phyloP scores from a whole-genome alignment of 768 basidiomycete genomes.

The Russula dissimulans region DNA sequence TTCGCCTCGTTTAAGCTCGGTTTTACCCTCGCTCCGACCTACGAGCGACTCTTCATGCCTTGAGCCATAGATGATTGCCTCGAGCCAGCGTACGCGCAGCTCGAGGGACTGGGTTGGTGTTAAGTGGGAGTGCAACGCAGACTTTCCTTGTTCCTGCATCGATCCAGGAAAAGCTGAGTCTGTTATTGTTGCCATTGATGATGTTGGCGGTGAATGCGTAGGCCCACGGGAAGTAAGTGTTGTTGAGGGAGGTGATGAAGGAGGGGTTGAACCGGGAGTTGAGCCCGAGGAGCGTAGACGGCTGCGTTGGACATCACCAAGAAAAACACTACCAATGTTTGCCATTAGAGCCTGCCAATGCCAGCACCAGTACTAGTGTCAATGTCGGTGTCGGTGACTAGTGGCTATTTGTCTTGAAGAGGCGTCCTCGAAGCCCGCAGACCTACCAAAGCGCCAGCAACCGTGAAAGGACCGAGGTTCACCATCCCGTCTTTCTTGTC shows the following conservation, averaged over 20 bases:
- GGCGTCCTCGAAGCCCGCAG: not conserved
- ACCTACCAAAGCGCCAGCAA: not conserved
- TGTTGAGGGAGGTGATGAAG: slow-evolving; percentile 34
- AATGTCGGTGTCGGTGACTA: no score
- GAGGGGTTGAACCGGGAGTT: slow-evolving; percentile 38
- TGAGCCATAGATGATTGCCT: slow-evolving; percentile 64
- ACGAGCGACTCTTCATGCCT: slow-evolving; percentile 32
- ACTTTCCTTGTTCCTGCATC: not conserved
- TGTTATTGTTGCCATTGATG: not conserved
- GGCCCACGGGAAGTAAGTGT: slow-evolving; percentile 20
- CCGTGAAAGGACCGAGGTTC: no score
- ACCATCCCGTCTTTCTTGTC: not conserved
- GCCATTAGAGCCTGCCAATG: slow-evolving; percentile 31
- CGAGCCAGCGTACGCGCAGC: slow-evolving; percentile 69
- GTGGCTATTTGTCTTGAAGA: no score
- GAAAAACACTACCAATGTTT: slow-evolving; percentile 67
- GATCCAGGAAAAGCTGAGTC: not conserved
- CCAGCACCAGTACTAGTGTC: not conserved
- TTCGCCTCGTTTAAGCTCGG: slow-evolving; percentile 40
- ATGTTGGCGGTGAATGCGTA: slow-evolving; percentile 4
- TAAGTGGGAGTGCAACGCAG: slow-evolving; percentile 28
- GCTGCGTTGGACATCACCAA: slow-evolving; percentile 65
- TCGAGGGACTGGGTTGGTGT: slow-evolving; percentile 64
- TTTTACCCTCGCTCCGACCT: slow-evolving; percentile 32
- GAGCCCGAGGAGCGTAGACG: slow-evolving; percentile 37